Conservation (phyloP, 148 eudicot genomes). For the Rhododendron griersonianum region DNA sequence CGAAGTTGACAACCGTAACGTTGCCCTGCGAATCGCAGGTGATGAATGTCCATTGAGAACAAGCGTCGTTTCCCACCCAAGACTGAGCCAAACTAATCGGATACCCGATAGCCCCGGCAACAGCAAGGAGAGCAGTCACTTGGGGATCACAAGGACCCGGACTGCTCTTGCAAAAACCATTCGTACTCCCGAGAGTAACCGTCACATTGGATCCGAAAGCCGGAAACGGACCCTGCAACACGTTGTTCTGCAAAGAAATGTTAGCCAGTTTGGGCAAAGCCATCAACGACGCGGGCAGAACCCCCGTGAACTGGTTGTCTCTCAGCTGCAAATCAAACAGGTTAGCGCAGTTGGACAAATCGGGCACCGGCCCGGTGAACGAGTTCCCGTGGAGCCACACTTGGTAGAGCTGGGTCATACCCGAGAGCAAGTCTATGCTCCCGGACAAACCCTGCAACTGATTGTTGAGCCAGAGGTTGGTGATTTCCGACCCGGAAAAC, state of each 20-base stretch:
- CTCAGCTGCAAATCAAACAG: conserved; percentile 56
- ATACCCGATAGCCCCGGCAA: conserved; percentile 44
- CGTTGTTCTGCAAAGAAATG: conserved; percentile 52
- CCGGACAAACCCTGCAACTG: conserved; percentile 37
- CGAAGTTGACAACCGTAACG: conserved; percentile 38
- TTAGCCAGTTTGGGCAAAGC: conserved; percentile 36
- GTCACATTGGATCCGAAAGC: conserved; percentile 25
- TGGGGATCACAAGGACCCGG: conserved; percentile 68
- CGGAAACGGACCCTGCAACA: conserved; percentile 55
- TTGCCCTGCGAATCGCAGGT: conserved; percentile 32
- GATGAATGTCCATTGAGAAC: conserved; percentile 43
- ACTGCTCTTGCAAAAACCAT: conserved; percentile 40
- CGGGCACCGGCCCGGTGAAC: conserved; percentile 57
- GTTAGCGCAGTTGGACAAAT: conserved; percentile 30
- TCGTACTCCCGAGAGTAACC: conserved; percentile 25
- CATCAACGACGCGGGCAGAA: conserved; percentile 40
- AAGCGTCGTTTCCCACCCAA: conserved; percentile 65
- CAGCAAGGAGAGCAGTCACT: conserved; percentile 44
- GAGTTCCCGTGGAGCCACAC: conserved; percentile 52
- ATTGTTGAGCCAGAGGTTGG: conserved; percentile 50
- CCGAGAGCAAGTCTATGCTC: conserved; percentile 27
- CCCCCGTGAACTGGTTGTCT: conserved; percentile 52
- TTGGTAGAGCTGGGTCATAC: conserved; percentile 36
- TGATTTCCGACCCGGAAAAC: conserved; percentile 31
- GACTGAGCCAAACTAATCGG: conserved; percentile 48